Evolutionary conservation across 2,329 filamentous ascomycete species (phyloP), one percentile per base, ranked within the genome.

Genomic region (Drechslera avenae): DNA sequence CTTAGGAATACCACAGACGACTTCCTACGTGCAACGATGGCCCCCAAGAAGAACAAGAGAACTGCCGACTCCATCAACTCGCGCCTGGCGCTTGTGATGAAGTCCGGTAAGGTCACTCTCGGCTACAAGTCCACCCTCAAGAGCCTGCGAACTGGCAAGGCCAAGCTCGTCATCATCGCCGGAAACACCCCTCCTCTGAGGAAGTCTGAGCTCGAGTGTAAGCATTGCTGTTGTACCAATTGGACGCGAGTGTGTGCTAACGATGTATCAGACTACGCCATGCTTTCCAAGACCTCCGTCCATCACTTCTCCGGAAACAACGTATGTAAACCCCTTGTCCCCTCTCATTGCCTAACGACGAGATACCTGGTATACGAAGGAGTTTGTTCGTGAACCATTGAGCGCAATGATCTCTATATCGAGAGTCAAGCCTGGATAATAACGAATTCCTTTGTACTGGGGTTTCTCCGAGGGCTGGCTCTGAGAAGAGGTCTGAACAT

Each of bases 221-320:
- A 67, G 58, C 54, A 50, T 68, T 66, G 52, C 80, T 96, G 73
- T 87, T 17, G 8, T 23, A 30, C 5, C 5, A 3, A 8, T 9
- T 19, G 1, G 14, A 10, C 9, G 17, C 10, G n/a, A 16, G 19
- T 31, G 26, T 47, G 26, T 16, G 48, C 48, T 51, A 32, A 51
- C 34, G n/a, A 30, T 18, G 7, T 1, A 28, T 4, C 10, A 52
- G 49, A 55, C 52, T 55, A 55, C 52, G 52, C 52, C 23, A 55
- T 55, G 52, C 40, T 55, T 41, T 55, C 52, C 34, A 55, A 55
- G 52, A 55, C 52, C 39, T 55, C 52, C 30, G 93, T 97, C 73
- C 93, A 97, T 85, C 94, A 99, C 85, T 97, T 97, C 83, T 85
- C 85, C 69, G 94, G 94, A 74, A 96, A 95, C 88, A 97, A 97